Base-by-base conservation (phyloP, 2,329 filamentous ascomycete species). In the Paraphoma chrysanthemicola region DNA sequence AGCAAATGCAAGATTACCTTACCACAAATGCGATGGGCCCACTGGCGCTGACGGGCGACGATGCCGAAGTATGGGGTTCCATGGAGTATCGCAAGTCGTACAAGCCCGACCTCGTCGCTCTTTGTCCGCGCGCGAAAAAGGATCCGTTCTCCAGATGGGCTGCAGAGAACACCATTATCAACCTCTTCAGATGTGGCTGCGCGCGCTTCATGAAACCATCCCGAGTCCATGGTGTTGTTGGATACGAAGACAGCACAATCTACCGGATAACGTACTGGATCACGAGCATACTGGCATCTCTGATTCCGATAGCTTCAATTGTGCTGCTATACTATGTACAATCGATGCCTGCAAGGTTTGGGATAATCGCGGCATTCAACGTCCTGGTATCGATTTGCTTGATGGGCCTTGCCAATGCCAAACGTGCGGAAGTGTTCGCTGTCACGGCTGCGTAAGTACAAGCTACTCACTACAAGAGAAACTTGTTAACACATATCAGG, bases 361-460 rank as follows among this genome's bases (percentile, higher is more conserved):
- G 47, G 2, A 52, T 56, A 1, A 70, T 70, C 42, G 67, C 56
- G 1, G 60, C 18, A 0, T 72, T 71, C 54, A 72, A 69, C 42
- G 44, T 68, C 2, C n/a, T 66, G 12, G 53, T 69, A 4, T 63
- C 64, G 2, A 9, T 67, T 0, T 72, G 66, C 38, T 23, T 72
- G 51, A 63, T 42, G 3, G 48, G 38, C 1, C 56, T 70, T 11
- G 66, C 67, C 1, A 52, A 66, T 8, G 70, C 68, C 1, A 72
- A 59, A 30, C 57, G 67, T 6, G 49, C 56, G 3, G 66, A 72
- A 23, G 51, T 70, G 1, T 73, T 73, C 49, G 62, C 68, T 9
- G 56, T 71, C 6, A 68, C 64, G 4, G 62, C 68, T 36, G 67
- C 66, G 68, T 73, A 62, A 51, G 68, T 59, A 16, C 18, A 44